These are phyloP conservation scores for Pythium dissotocum DNA, from an alignment of 352 stramenopile species.

Conservation along the genomic window DNA sequence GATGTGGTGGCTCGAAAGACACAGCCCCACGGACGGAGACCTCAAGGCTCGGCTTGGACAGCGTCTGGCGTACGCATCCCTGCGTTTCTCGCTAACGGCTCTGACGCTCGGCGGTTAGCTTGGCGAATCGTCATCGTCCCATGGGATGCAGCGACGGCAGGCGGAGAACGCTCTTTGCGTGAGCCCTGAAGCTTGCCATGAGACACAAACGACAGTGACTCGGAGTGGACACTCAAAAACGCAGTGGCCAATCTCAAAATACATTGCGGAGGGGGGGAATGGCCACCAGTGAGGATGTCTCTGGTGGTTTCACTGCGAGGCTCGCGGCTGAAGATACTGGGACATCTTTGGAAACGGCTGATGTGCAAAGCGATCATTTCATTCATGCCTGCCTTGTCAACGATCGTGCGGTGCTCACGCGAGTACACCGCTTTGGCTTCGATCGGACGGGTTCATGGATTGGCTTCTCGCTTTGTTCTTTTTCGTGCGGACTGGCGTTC, in stretches of 20 bases:
- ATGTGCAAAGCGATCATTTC: background rate
- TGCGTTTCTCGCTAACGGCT: background rate
- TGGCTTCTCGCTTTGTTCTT: slow-evolving; percentile 8
- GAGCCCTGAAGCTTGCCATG: background rate
- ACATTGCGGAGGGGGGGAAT: background rate
- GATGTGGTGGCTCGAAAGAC: background rate
- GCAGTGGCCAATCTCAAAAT: slow-evolving; percentile 8
- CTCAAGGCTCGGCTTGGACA: background rate
- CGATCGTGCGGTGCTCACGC: background rate
- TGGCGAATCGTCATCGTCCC: background rate
- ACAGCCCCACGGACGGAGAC: background rate
- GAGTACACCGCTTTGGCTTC: background rate
- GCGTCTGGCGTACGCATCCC: background rate
- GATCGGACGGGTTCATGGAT: background rate
- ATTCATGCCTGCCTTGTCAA: background rate
- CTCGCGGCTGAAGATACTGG: background rate
- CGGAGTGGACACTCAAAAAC: background rate
- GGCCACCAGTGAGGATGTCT: background rate
- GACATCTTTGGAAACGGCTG: background rate
- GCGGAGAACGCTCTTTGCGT: background rate
- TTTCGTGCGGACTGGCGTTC: background rate
- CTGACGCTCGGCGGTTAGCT: background rate
- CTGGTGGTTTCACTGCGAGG: background rate
- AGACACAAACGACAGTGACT: background rate
- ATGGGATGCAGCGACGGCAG: background rate